These are phyloP conservation scores for Zea mays DNA, from an alignment of 176 grass and related monocot genomes.

Conservation along the genomic window Zm-B73-REFERENCE-NAM-5.0 NC_050097.1:10768501-10769000, in stretches of 20 bases:
- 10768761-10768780: not conserved
- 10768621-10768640: constrained; percentile 34
- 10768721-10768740: constrained; percentile 39
- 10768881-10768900: not conserved
- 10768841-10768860: not conserved
- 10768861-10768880: not conserved
- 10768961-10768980: not conserved
- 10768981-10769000: constrained; percentile 3
- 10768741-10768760: not conserved
- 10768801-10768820: not conserved
- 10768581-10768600: constrained; percentile 51
- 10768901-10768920: not conserved
- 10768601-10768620: constrained; percentile 31
- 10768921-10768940: not conserved
- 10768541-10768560: constrained; percentile 33
- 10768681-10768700: not conserved
- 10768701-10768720: constrained; percentile 24
- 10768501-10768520: constrained; percentile 32
- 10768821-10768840: not conserved
- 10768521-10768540: constrained; percentile 41
- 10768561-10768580: constrained; percentile 29
- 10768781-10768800: not conserved
- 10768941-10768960: not conserved
- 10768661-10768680: constrained; percentile 28
- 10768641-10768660: constrained; percentile 17